Conservation (phyloP, 495 filamentous ascomycete species). For the Massariosphaeria phaeospora region DNA sequence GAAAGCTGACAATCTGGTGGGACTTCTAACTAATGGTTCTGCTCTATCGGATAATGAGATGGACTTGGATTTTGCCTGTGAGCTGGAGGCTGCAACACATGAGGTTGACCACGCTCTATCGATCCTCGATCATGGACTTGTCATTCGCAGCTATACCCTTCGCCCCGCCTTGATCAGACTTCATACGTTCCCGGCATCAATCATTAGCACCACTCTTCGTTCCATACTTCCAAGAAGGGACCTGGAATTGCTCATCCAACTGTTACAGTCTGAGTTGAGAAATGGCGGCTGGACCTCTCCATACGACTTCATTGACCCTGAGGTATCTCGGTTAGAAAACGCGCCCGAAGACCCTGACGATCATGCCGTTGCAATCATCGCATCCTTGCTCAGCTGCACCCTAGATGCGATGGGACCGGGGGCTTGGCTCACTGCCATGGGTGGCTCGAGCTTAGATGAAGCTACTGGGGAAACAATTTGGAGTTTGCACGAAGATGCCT, state of each 20-base stretch:
- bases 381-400: slow-evolving; percentile 65
- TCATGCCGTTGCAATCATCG: slow-evolving; percentile 46
- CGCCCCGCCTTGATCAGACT: slow-evolving; percentile 56
- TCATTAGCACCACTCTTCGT: slow-evolving; percentile 60
- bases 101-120: slow-evolving; percentile 38
- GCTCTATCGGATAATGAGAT: slow-evolving; percentile 13
- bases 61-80: slow-evolving; percentile 29
- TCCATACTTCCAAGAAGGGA: slow-evolving; percentile 61
- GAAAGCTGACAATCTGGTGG: not conserved
- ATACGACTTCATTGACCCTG: slow-evolving; percentile 51
- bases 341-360: slow-evolving; percentile 50
- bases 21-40: slow-evolving; percentile 30
- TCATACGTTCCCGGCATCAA: slow-evolving; percentile 53
- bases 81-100: slow-evolving; percentile 34
- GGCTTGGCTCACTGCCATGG: slow-evolving; percentile 71
- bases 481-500: slow-evolving; percentile 67
- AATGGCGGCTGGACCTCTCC: slow-evolving; percentile 65
- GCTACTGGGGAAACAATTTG: slow-evolving; percentile 56
- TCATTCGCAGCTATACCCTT: slow-evolving; percentile 32
- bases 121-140: slow-evolving; percentile 35
- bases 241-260: slow-evolving; percentile 64
- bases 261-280: slow-evolving; percentile 62
- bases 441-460: slow-evolving; percentile 44
- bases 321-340: slow-evolving; percentile 34
- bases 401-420: slow-evolving; percentile 79